These are phyloP conservation scores for Podila minutissima DNA, from an alignment of 192 early-diverging fungal genomes.

Conservation along the genomic window DNA sequence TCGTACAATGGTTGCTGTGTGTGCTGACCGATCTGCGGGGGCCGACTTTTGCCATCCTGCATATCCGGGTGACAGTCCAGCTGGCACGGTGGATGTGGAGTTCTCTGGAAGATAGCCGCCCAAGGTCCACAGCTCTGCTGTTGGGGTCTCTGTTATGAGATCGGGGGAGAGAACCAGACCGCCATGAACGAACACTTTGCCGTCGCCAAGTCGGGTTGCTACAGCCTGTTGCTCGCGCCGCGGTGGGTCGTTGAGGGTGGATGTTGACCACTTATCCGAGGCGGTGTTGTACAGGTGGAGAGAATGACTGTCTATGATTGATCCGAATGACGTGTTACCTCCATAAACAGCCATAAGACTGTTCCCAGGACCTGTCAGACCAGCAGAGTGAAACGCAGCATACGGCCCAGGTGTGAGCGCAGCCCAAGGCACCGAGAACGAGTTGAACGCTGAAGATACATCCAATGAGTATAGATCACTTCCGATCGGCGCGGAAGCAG, in stretches of 20 bases:
- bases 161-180: slow-evolving; percentile 28
- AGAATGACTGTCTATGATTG: slow-evolving; percentile 8
- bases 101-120: slow-evolving; percentile 22
- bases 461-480: slow-evolving; percentile 43
- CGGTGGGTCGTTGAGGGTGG: slow-evolving; percentile 34
- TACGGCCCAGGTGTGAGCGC: slow-evolving; percentile 42
- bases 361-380: slow-evolving; percentile 20
- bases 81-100: slow-evolving; percentile 1
- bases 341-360: slow-evolving; percentile 34
- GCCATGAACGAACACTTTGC: slow-evolving; percentile 36
- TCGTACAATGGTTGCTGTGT: slow-evolving; percentile 35
- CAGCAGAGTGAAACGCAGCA: slow-evolving; percentile 30
- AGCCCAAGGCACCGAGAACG: slow-evolving; percentile 36
- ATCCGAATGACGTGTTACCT: slow-evolving; percentile 36
- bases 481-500: slow-evolving; percentile 33
- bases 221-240: slow-evolving; percentile 28
- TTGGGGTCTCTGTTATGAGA: slow-evolving; percentile 12
- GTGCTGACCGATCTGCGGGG: slow-evolving; percentile 16
- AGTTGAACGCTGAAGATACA: slow-evolving; percentile 33
- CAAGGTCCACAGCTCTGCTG: slow-evolving; percentile 30
- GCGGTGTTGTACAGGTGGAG: slow-evolving; percentile 23
- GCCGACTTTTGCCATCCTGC: slow-evolving; percentile 33
- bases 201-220: slow-evolving; percentile 28
- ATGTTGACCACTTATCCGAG: slow-evolving; percentile 16
- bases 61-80: slow-evolving; percentile 23